phyloP scores from a whole-genome alignment of 345 rosid species.

The Camelina neglecta region DNA sequence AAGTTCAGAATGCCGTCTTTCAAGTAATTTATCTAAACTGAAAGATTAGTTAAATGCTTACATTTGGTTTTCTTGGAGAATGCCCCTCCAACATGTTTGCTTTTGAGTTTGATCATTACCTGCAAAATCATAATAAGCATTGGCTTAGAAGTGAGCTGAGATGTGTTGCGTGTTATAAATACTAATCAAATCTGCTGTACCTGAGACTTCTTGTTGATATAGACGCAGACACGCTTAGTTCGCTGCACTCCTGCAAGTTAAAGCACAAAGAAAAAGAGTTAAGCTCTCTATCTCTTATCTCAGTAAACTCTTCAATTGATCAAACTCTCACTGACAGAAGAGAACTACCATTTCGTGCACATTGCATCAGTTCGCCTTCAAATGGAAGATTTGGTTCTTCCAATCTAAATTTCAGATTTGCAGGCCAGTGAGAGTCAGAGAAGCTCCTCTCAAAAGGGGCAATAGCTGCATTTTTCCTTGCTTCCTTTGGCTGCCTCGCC shows the following conservation, averaged over 20 bases:
- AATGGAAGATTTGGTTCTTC: constrained; percentile 41
- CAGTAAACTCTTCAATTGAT: constrained; percentile 8
- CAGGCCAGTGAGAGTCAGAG: constrained; percentile 54
- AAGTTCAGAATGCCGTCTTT: constrained; percentile 25
- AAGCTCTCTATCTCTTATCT: constrained; percentile 24
- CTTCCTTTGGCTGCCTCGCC: constrained; percentile 82
- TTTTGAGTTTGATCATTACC: constrained; percentile 50
- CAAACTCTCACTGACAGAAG: constrained; percentile 16
- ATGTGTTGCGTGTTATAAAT: constrained; percentile 15
- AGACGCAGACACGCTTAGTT: constrained; percentile 41
- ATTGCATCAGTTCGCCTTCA: constrained; percentile 46
- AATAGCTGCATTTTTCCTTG: constrained; percentile 80
- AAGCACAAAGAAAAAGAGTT: constrained; percentile 22
- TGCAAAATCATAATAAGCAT: constrained; percentile 34
- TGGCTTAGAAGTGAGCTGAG: constrained; percentile 13
- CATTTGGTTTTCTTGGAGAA: constrained; percentile 49
- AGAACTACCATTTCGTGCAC: constrained; percentile 43
- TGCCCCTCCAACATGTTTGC: constrained; percentile 50
- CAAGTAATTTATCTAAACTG: constrained; percentile 22
- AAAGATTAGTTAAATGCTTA: constrained; percentile 19
- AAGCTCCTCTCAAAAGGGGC: constrained; percentile 74
- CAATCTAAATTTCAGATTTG: constrained; percentile 43
- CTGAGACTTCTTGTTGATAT: constrained; percentile 48
- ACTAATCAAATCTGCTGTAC: constrained; percentile 35
- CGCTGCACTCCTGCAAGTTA: constrained; percentile 42